Base-by-base conservation (phyloP, 202 grass and related monocot genomes). In the Zoysia matrella region DNA sequence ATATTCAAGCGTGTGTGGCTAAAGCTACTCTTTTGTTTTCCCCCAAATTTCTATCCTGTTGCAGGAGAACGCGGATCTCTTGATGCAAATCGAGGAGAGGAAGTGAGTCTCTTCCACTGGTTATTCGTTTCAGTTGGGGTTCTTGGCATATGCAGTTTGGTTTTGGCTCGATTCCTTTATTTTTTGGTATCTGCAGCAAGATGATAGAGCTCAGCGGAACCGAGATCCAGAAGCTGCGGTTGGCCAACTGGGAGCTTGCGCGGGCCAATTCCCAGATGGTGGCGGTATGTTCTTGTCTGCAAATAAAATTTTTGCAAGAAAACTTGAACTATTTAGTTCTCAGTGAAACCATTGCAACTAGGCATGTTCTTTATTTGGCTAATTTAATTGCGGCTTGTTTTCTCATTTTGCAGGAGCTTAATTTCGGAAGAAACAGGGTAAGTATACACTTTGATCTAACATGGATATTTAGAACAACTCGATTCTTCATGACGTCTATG, bases 61-160 rank as follows among this genome's bases (percentile, higher is more conserved):
- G 74, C 85, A 89, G 89, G 82, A 89, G 85, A 94, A 94, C 45
- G 72, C 50, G 11, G 65, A 80, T 72, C 81, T 94, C 7, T 7
- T 77, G 74, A 83, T 43, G 74, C 89, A 85, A 47, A 65, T 94
- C 3, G 78, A 68, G 65, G 86, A 87, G 56, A 83, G 74, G 63
- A 85, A 89, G 92, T 94, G 77, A 72, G 92, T 71, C 41, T 75
- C 41, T 41, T 9, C 51, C 6, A 6, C 55, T n/a, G 36, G 62
- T 56, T 77, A 56, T 14, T 77, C 81, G 49, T 39, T 54, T 49
- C 4, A 4, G 69, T 83, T 12, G 22, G 7, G 15, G 10, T 61
- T 87, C 57, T 75, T 85, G 18, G 40, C 67, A 47, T 41, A 49
- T 4, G 14, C 53, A 10, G 11, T 18, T 78, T 64, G 69, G 30